Base-by-base conservation (phyloP, 1,284 basidiomycete genomes). In the Phenoliferia sp. region DNA sequence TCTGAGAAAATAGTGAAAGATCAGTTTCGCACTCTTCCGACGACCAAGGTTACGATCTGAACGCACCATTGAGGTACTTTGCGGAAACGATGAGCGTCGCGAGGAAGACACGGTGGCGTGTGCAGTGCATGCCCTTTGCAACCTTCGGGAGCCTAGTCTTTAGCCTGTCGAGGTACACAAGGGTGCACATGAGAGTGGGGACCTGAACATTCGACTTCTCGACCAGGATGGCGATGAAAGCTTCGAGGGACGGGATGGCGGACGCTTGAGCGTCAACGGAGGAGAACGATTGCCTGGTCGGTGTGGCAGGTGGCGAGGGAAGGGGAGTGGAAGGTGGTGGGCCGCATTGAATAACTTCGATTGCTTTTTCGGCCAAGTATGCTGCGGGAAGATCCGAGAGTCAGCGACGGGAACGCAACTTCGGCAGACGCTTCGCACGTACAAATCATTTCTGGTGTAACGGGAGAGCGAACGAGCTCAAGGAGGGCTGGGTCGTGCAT, bases 31-130 rank as follows among this genome's bases (percentile, higher is more conserved):
- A 29, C 48, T 56, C 34, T n/a, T 2, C 10, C 7, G 22, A 19
- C 15, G 12, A 28, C 9, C 9, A n/a, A n/a, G 31, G 29, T 19
- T 36, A 5, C 48, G 57, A 35, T 39, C 16, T 5, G 29, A 22
- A 89, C 34, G 91, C 92, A 82, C 98, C 94, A 81, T 99, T 97
- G 76, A 97, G 86, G 80, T 97, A 97, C 82, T 99, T 99, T 73
- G 93, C 90, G 26, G 94, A 89, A 58, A 94, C 90, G 79, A 99
- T 97, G 75, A 98, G 87, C 0, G 90, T 89, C 44, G 94, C 94
- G 73, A 98, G 85, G 81, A 98, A 96, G 71, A 97, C 89, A 55
- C 94, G 88, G 79, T 96, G 94, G 61, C 91, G 86, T 7, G 94
- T 94, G 79, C 91, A 94, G 32, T 90, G 86, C 84, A 94, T 88